Percentiles rank a stretch among this genome's conserved stretches.
Evolutionary conservation across 805 yeast species (phyloP).

Genomic region (Candida khao-thaluensis): DNA sequence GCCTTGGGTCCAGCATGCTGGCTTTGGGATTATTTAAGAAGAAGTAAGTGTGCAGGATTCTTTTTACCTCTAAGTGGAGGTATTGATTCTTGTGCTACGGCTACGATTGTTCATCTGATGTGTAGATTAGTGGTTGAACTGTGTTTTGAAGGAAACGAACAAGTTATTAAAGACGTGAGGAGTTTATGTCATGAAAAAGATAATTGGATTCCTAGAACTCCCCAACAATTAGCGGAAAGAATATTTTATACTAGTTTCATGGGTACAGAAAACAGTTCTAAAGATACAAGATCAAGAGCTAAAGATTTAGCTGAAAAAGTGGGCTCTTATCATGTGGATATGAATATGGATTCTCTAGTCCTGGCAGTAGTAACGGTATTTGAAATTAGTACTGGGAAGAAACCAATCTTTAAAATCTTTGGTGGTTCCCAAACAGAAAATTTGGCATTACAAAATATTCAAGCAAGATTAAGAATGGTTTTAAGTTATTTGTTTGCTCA

Average conservation of each 20-base stretch:
- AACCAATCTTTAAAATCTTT: constrained; percentile 84
- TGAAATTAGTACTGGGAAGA: constrained; percentile 86
- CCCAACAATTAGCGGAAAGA: constrained; percentile 71
- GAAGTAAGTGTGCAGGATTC: constrained; percentile 87
- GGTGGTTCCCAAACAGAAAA: constrained; percentile 94
- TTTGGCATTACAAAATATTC: constrained; percentile 92
- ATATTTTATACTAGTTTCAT: constrained; percentile 89
- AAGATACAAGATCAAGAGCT: constrained; percentile 82
- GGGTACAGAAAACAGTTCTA: constrained; percentile 94
- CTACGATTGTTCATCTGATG: constrained; percentile 92
- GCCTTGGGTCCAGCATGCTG: constrained; percentile 99
- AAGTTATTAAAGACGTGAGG: constrained; percentile 76
- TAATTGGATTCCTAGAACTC: constrained; percentile 67
- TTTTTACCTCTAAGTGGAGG: constrained; percentile 96
- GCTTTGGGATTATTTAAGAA: constrained; percentile 96
- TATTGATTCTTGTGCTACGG: constrained; percentile 96
- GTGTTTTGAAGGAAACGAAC: constrained; percentile 63
- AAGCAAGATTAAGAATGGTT: constrained; percentile 95
- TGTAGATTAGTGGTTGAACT: constrained; percentile 78
- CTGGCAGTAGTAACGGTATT: constrained; percentile 70
- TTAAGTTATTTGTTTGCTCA: constrained; percentile 91
- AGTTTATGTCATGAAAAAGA: constrained; percentile 52
- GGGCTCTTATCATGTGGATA: constrained; percentile 87
- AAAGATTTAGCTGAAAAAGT: constrained; percentile 68
- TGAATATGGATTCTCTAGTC: constrained; percentile 88